Evolutionary conservation across 208 protist genomes (phyloP).

Genomic region (Trypanosoma conorhini): DNA sequence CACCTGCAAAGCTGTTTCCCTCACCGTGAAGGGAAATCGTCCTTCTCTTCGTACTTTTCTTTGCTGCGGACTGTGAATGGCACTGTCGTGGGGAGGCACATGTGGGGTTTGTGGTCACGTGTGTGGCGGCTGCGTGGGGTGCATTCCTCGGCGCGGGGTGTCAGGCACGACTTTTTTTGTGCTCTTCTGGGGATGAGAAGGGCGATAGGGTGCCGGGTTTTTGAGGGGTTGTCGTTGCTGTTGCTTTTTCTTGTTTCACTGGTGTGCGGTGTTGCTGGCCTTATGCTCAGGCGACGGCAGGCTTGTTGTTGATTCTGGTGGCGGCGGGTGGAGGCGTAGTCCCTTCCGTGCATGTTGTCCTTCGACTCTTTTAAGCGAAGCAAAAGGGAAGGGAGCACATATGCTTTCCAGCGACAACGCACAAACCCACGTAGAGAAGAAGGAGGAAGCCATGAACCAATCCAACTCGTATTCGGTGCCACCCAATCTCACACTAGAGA

Average conservation of each 20-base stretch:
- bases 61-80: constrained; percentile 5
- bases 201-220: neutral
- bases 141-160: neutral
- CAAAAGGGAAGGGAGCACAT: neutral
- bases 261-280: neutral
- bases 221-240: neutral
- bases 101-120: neutral
- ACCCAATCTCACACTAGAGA: constrained; percentile 54
- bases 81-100: neutral
- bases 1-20: neutral
- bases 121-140: neutral
- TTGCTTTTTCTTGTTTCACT: constrained; percentile 5
- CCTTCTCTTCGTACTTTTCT: neutral
- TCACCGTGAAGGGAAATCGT: neutral
- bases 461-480: neutral
- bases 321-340: neutral
- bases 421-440: neutral
- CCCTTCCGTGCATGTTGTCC: constrained; percentile 1
- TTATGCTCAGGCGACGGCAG: neutral
- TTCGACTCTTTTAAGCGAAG: neutral
- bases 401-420: neutral
- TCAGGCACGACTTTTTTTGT: neutral
- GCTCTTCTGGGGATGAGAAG: neutral
- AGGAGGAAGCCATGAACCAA: constrained; percentile 6
- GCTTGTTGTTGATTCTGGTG: neutral